phyloP scores from a whole-genome alignment of 176 grass and related monocot species.

The Triticum timopheevii region DNA sequence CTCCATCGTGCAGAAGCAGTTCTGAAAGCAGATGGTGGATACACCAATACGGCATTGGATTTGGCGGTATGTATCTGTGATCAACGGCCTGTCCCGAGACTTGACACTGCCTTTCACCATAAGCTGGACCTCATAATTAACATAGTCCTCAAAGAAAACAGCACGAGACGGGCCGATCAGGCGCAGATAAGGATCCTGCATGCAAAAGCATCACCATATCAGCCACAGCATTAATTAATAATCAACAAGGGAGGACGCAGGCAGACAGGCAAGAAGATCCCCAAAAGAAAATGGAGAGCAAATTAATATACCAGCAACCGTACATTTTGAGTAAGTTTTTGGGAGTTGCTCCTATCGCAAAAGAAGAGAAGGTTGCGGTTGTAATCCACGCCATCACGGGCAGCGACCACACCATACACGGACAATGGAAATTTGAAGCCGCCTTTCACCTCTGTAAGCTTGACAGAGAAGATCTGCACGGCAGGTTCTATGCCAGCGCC shows the following conservation, averaged over 20 bases:
- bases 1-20: background rate
- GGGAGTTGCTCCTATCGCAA: background rate
- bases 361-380: background rate
- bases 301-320: background rate
- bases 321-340: background rate
- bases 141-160: background rate
- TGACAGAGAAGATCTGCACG: background rate
- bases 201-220: background rate
- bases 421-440: background rate
- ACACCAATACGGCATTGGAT: background rate
- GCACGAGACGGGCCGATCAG: background rate
- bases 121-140: background rate
- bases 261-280: too few species aligned
- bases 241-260: too few species aligned
- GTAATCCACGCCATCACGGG: background rate
- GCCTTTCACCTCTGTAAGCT: background rate
- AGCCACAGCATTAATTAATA: too few species aligned
- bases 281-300: background rate
- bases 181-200: background rate
- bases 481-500: background rate
- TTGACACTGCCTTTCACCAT: too few species aligned
- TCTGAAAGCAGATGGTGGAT: background rate
- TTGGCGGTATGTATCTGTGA: background rate
- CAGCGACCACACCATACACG: background rate
- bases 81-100: background rate